A percentile compares a stretch with the other conserved stretches of the same genome.
These are phyloP conservation scores for Tricladium varicosporioides DNA, from an alignment of 2,329 filamentous ascomycete genomes.

Conservation along the genomic window DNA sequence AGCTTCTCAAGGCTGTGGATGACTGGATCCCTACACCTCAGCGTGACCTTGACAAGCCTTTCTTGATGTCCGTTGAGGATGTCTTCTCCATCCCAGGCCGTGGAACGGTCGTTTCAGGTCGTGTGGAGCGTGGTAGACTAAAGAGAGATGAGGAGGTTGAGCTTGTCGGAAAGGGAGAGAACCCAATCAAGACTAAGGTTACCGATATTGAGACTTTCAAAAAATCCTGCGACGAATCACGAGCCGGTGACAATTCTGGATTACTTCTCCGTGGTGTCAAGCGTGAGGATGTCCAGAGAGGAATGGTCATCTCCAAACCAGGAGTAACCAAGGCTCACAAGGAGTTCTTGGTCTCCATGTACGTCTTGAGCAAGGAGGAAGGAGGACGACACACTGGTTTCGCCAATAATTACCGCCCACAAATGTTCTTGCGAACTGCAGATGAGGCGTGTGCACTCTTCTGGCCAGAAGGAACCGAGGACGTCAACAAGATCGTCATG, in stretches of 20 bases:
- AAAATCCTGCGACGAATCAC: slow-evolving; percentile 96
- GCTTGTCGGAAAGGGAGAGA: slow-evolving; percentile 80
- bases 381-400: slow-evolving; percentile 97
- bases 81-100: slow-evolving; percentile 88
- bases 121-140: slow-evolving; percentile 91
- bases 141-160: slow-evolving; percentile 96
- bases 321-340: slow-evolving; percentile 81
- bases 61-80: slow-evolving; percentile 97
- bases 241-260: slow-evolving; percentile 97
- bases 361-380: slow-evolving; percentile 96
- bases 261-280: slow-evolving; percentile 93
- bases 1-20: slow-evolving; percentile 87
- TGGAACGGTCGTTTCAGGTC: slow-evolving; percentile 94
- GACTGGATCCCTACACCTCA: slow-evolving; percentile 93
- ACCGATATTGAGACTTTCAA: slow-evolving; percentile 99
- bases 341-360: slow-evolving; percentile 94
- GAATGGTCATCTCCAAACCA: slow-evolving; percentile 89
- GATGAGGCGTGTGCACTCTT: slow-evolving; percentile 75
- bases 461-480: slow-evolving; percentile 82
- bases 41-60: slow-evolving; percentile 95
- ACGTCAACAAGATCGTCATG: slow-evolving; percentile 83
- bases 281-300: slow-evolving; percentile 90
- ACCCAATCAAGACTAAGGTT: slow-evolving; percentile 95
- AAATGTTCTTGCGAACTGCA: slow-evolving; percentile 93
- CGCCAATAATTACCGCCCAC: slow-evolving; percentile 92